phyloP scores from a whole-genome alignment of 108 stramenopile genomes.

The Cyclotella cryptica region DNA sequence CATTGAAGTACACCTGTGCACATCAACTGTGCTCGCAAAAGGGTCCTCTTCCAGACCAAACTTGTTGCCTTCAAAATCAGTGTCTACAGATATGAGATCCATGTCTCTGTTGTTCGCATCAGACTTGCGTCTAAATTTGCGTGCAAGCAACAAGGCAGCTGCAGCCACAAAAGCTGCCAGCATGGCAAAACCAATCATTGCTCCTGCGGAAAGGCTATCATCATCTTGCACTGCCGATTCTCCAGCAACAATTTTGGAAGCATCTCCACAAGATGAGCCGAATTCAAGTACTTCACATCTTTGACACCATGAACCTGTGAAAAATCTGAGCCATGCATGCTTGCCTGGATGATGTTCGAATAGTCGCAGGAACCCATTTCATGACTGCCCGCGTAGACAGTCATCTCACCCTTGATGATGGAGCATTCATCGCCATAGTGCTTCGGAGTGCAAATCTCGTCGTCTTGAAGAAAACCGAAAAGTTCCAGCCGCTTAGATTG shows the following conservation, averaged over 20 bases:
- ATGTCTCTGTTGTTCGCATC: conserved; percentile 12
- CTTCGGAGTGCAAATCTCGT: conserved; percentile 22
- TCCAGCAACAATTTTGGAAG: conserved; percentile 2
- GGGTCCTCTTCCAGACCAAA: conserved; percentile 25
- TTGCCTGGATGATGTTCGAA: conserved; percentile 18
- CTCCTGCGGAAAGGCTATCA: conserved; percentile 20
- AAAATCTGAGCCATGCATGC: conserved; percentile 38
- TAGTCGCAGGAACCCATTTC: conserved; percentile 15
- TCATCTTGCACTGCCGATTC: conserved; percentile 14
- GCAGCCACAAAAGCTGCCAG: conserved; percentile 21
- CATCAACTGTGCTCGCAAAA: conserved; percentile 49
- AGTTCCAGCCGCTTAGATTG: background rate
- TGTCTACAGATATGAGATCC: conserved; percentile 25
- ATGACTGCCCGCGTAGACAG: conserved; percentile 20
- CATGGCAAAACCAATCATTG: conserved; percentile 22
- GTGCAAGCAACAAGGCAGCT: conserved; percentile 22
- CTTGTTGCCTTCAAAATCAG: conserved; percentile 19
- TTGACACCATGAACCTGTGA: conserved; percentile 38
- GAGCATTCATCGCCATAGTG: conserved; percentile 12
- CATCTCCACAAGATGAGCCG: conserved; percentile 6
- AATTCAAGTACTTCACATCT: conserved; percentile 20
- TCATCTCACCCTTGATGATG: conserved; percentile 32
- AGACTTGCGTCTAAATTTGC: conserved; percentile 21
- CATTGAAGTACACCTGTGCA: conserved; percentile 44
- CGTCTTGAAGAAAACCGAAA: conserved; percentile 13